These are phyloP conservation scores for Hypoxylon sp. DNA, from an alignment of 2,329 filamentous ascomycete species.

Conservation along the genomic window DNA sequence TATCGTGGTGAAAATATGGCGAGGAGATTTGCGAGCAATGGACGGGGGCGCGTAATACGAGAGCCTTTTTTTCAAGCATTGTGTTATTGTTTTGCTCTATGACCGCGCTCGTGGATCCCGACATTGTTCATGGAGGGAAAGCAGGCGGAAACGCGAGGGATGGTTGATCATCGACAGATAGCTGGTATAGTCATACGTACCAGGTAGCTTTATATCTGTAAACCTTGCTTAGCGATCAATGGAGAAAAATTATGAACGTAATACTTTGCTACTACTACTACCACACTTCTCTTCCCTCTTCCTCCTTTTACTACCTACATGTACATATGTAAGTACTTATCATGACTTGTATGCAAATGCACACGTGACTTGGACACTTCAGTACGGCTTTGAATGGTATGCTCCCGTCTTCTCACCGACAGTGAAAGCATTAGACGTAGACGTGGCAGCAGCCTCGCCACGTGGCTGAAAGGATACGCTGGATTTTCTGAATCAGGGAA, in stretches of 20 bases:
- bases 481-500: background rate
- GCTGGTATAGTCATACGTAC: constrained; percentile 1
- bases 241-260: background rate
- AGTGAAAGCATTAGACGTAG: background rate
- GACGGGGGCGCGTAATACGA: background rate
- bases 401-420: background rate
- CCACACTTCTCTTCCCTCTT: background rate
- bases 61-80: background rate
- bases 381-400: background rate
- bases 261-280: background rate
- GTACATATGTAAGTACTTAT: no score
- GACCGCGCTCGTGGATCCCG: background rate
- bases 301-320: background rate
- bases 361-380: constrained; percentile 1
- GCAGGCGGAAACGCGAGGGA: background rate
- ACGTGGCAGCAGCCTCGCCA: constrained; percentile 32
- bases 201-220: background rate
- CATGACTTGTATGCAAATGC: no score
- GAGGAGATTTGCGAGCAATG: background rate
- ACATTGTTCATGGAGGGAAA: background rate
- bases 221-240: background rate
- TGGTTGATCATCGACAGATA: background rate
- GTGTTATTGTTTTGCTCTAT: background rate
- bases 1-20: background rate
- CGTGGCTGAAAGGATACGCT: constrained; percentile 20